Evolutionary conservation across 2,329 filamentous ascomycete genomes (phyloP), one percentile per base, ranked within the genome.

Genomic region (Trichoderma afroharzianum): DNA sequence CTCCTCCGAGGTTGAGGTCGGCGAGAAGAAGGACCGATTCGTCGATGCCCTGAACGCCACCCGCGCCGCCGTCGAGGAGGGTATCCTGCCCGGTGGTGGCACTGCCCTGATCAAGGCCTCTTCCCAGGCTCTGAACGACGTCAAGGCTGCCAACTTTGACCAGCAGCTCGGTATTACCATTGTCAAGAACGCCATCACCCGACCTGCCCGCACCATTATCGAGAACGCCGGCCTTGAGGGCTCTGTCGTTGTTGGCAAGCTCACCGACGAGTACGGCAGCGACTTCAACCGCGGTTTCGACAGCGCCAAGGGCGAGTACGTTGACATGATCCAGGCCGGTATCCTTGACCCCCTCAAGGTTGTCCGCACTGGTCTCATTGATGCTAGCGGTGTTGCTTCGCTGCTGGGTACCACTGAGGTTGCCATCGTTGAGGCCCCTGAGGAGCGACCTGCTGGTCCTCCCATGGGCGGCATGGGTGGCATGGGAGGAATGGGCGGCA

Each of bases 11-110:
- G 95, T 99, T 76, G 96, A 99, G 88, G 96, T 99, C 71, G 92
- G 95, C 77, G 96, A 99, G 91, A 99, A 99, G 94, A 99, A 99
- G 91, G 96, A 99, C 84, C 94, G 96, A 82, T 97, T 98, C 79
- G 96, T 99, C 74, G 96, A 99, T 85, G 96, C 96, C 73, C 88
- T 99, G 74, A 99, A 99, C 85, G 96, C 96, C 77, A 99, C 96
- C 76, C 95, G 96, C 79, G 96, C 96, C 77, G 96, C 96, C 79
- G 96, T 99, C 76, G 96, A 99, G 90, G 95, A 98, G 86, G 96
- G 96, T 85, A 99, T 99, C 83, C 92, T 99, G 76, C 96, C 96
- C 77, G 96, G 96, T 87, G 96, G 96, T 90, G 96, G 96, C 82
- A 99, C 96, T 80, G 96, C 95, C 79, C 91, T 99, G 67, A 92